Percentiles rank a stretch among this genome's conserved stretches.
Evolutionary conservation across 2,329 filamentous ascomycete species (phyloP).

Genomic region (Pseudofabraea citricarpa): DNA sequence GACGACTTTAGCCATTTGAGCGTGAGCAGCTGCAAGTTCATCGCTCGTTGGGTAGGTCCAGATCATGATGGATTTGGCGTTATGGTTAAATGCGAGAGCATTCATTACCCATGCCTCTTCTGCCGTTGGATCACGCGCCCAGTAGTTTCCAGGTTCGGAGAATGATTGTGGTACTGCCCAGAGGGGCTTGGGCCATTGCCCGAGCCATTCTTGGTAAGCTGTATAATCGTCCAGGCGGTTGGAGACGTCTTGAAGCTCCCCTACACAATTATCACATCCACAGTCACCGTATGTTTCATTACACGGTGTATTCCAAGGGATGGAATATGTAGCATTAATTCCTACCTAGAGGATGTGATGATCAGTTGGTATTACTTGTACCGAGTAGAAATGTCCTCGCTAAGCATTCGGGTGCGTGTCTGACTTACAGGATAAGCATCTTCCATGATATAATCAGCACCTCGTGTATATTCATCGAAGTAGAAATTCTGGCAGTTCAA

Average conservation of each 20-base stretch:
- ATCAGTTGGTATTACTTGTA: too few relatives aligned
- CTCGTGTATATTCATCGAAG: conserved; percentile 42
- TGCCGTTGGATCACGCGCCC: not conserved
- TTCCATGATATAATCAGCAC: conserved; percentile 45
- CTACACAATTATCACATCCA: conserved; percentile 42
- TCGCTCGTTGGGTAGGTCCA: not conserved
- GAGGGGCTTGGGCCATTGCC: not conserved
- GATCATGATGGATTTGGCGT: not conserved
- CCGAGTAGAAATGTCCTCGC: too few relatives aligned
- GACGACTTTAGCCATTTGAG: not conserved
- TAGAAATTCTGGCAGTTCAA: conserved; percentile 50
- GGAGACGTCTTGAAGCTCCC: conserved; percentile 38
- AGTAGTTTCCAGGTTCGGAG: not conserved
- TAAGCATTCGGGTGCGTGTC: too few relatives aligned
- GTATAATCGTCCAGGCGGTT: conserved; percentile 36
- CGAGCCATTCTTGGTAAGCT: conserved; percentile 27
- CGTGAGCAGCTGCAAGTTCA: not conserved
- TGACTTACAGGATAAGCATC: conserved; percentile 39
- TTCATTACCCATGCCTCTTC: not conserved
- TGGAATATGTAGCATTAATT: conserved; percentile 40
- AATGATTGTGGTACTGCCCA: conserved; percentile 1
- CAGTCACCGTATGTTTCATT: conserved; percentile 48
- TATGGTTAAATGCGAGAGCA: not conserved
- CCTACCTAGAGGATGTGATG: conserved; percentile 30
- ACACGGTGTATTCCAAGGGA: conserved; percentile 39